Evolutionary conservation across 1,139 yeast genomes (phyloP).

Genomic region (Magnusiomyces clavatus): DNA sequence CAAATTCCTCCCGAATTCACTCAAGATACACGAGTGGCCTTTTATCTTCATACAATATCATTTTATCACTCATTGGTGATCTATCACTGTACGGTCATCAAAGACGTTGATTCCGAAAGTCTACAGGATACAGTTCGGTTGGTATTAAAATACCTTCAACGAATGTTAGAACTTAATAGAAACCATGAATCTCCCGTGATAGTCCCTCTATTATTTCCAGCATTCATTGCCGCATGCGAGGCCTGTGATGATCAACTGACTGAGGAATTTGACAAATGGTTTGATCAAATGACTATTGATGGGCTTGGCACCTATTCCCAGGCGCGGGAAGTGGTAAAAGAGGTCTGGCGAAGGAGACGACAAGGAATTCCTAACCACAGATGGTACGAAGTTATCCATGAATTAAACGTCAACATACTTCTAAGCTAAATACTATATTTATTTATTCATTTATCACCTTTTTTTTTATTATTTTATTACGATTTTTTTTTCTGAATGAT

Average conservation of each 20-base stretch:
- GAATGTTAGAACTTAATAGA: slow-evolving; percentile 44
- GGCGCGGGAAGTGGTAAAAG: slow-evolving; percentile 75
- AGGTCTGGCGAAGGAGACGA: slow-evolving; percentile 74
- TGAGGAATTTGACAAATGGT: slow-evolving; percentile 67
- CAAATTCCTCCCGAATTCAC: slow-evolving; percentile 22
- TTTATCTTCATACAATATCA: slow-evolving; percentile 77
- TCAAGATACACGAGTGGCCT: slow-evolving; percentile 45
- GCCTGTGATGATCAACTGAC: slow-evolving; percentile 54
- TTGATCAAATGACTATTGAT: slow-evolving; percentile 65
- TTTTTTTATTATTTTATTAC: no score
- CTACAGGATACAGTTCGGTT: slow-evolving; percentile 53
- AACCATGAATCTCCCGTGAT: slow-evolving; percentile 51
- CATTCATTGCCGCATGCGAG: slow-evolving; percentile 83
- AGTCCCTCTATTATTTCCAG: slow-evolving; percentile 82
- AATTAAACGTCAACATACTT: slow-evolving; percentile 84
- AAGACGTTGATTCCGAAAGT: slow-evolving; percentile 44
- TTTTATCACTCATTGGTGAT: slow-evolving; percentile 68
- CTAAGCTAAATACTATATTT: slow-evolving; percentile 35
- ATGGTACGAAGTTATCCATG: slow-evolving; percentile 74
- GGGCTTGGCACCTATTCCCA: slow-evolving; percentile 84
- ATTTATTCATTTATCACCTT: no score
- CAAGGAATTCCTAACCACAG: slow-evolving; percentile 51
- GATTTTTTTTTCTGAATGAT: no score
- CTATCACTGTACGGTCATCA: slow-evolving; percentile 65
- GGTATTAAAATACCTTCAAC: slow-evolving; percentile 58